Evolutionary conservation across 306 rosid species (phyloP).

Genomic region (Alnus rubra): DNA sequence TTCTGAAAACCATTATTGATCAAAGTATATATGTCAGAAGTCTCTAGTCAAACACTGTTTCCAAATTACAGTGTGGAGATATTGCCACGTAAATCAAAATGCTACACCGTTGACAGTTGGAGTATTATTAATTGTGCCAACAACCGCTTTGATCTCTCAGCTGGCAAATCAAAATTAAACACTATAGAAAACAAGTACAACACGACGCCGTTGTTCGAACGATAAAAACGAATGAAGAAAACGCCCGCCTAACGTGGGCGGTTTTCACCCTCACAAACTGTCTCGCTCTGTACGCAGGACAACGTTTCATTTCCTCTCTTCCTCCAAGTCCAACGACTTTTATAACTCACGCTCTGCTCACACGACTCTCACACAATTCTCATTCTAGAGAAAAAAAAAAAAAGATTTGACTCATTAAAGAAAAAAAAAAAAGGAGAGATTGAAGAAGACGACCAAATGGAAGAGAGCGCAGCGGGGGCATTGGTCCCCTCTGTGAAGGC

Average conservation of each 20-base stretch:
- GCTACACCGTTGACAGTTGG: too few relatives aligned
- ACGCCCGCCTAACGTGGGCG: conserved; percentile 37
- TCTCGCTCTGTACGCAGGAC: neutral
- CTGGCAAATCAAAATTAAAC: too few relatives aligned
- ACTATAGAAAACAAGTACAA: too few relatives aligned
- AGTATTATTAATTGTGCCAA: too few relatives aligned
- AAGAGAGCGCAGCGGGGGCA: conserved; percentile 20
- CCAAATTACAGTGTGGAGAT: too few relatives aligned
- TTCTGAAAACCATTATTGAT: too few relatives aligned
- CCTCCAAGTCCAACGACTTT: neutral
- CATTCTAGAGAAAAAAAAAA: neutral
- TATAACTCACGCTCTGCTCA: neutral
- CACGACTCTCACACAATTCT: neutral
- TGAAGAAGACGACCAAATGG: neutral
- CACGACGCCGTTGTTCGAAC: neutral
- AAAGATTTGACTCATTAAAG: too few relatives aligned
- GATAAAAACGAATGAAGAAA: neutral
- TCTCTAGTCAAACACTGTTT: too few relatives aligned
- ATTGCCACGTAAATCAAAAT: too few relatives aligned
- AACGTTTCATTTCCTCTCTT: neutral
- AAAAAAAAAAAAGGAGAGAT: neutral
- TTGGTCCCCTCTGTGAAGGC: conserved; percentile 21
- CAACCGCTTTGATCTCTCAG: too few relatives aligned
- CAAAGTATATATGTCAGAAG: too few relatives aligned
- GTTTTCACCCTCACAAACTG: conserved; percentile 36